Evolutionary conservation across 2,329 filamentous ascomycete genomes (phyloP).

Genomic region (Penicillium fuscoglaucum): DNA sequence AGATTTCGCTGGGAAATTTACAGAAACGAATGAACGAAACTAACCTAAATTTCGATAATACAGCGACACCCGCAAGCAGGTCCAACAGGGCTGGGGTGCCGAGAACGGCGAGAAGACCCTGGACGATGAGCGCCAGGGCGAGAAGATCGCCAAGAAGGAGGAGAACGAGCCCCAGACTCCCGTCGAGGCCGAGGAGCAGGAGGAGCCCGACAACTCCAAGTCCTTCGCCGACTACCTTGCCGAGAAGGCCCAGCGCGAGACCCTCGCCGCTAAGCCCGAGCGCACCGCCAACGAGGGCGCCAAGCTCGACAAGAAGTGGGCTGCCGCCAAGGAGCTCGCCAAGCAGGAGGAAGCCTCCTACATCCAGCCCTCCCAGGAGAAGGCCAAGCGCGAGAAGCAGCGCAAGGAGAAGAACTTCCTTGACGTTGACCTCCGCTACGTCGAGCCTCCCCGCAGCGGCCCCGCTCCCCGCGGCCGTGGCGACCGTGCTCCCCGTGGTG

Average conservation of each 20-base stretch:
- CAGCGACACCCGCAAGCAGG: conserved; percentile 49
- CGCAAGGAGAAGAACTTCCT: conserved; percentile 88
- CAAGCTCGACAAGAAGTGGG: conserved; percentile 91
- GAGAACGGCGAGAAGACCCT: conserved; percentile 78
- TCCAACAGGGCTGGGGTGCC: conserved; percentile 85
- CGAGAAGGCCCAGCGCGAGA: conserved; percentile 69
- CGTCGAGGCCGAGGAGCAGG: conserved; percentile 50
- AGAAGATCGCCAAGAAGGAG: conserved; percentile 82
- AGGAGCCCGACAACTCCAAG: conserved; percentile 83
- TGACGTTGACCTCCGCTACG: conserved; percentile 82
- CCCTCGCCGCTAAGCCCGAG: conserved; percentile 64
- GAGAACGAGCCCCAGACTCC: conserved; percentile 67
- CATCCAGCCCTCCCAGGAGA: conserved; percentile 71
- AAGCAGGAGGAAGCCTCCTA: conserved; percentile 66
- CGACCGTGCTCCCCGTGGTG: conserved; percentile 44
- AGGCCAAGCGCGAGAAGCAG: conserved; percentile 79
- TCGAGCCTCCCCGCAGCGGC: conserved; percentile 64
- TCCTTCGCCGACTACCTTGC: conserved; percentile 87
- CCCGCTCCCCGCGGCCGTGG: conserved; percentile 51
- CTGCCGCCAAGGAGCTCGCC: conserved; percentile 68
- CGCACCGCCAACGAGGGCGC: conserved; percentile 91
- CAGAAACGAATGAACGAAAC: conserved; percentile 14
- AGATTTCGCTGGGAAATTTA: background rate
- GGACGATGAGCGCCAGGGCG: conserved; percentile 88
- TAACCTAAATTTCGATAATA: conserved; percentile 19